Evolutionary conservation across 2,329 filamentous ascomycete species (phyloP), one percentile per base, ranked within the genome.

Genomic region (Fusarium camptoceras): DNA sequence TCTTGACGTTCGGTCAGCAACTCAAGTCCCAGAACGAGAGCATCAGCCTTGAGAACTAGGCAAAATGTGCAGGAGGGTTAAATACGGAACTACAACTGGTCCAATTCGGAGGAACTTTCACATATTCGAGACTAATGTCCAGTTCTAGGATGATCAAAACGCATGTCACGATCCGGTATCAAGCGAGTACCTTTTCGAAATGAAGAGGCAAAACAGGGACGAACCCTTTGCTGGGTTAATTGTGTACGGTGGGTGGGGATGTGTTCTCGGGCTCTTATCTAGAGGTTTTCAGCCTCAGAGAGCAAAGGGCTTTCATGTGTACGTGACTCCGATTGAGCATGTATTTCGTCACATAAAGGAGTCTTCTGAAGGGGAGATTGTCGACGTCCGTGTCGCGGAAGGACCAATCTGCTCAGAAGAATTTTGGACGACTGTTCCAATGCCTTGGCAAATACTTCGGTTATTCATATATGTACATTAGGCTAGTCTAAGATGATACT

Each of bases 351-450:
- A 37, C 34, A 37, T 37, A 37, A 37, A 37, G 18, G 18, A 37
- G 34, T n/a, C 34, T 37, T 37, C 18, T 0, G 7, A 37, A 0
- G 34, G 34, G 5, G n/a, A 3, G 0, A 12, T 37, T 6, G 3
- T 37, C 10, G 34, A 37, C 5, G 2, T 37, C 10, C 34, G 34
- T 7, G 10, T 37, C 18, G 34, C 34, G 3, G 3, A 9, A 18
- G 9, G 18, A n/a, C 5, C 9, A 11, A 1, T 2, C 9, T 0
- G 5, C 3, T 37, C n/a, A n/a, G 3, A 31, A 15, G 7, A 3
- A 2, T 3, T 7, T 31, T 4, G 15, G 6, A 31, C 14, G 27
- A 28, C 27, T 28, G 4, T 28, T 28, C 12, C 11, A 28, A 28
- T 28, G 11, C 12, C 27, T 28, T 28, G 27, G 27, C 12, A 28